phyloP scores from a whole-genome alignment of 805 yeast genomes.

The Brettanomyces nanus region DNA sequence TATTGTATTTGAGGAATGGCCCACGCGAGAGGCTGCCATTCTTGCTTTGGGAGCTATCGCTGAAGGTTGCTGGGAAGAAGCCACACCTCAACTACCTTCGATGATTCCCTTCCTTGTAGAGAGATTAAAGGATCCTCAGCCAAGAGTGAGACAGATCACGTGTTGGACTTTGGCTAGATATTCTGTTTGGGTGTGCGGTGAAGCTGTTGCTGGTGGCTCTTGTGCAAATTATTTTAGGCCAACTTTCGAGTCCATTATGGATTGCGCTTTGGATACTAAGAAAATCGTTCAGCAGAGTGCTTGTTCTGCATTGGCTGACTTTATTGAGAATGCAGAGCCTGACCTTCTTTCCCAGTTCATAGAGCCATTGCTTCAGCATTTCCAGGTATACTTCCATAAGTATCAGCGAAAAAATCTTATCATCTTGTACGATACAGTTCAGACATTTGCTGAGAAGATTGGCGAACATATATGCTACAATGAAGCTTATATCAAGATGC shows the following conservation, averaged over 20 bases:
- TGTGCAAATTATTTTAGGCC: conserved; percentile 66
- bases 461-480: conserved; percentile 47
- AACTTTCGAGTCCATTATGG: conserved; percentile 68
- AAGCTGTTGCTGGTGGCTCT: conserved; percentile 52
- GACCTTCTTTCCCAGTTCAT: conserved; percentile 53
- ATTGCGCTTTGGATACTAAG: conserved; percentile 70
- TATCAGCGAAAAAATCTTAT: conserved; percentile 81
- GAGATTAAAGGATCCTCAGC: conserved; percentile 63
- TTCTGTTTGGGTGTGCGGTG: conserved; percentile 70
- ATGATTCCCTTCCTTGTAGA: conserved; percentile 81
- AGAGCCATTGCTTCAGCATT: conserved; percentile 59
- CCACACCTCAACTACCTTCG: conserved; percentile 65
- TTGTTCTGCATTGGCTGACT: conserved; percentile 75
- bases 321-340: conserved; percentile 69
- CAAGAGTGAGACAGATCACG: conserved; percentile 84
- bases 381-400: conserved; percentile 61
- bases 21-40: conserved; percentile 85
- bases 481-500: conserved; percentile 45
- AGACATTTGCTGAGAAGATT: conserved; percentile 75
- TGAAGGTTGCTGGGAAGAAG: conserved; percentile 72
- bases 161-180: conserved; percentile 95
- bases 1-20: conserved; percentile 72
- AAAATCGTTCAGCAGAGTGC: conserved; percentile 96
- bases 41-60: conserved; percentile 94
- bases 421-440: conserved; percentile 82